Percentiles rank a stretch among this genome's conserved stretches.
phyloP scores from a whole-genome alignment of 2,329 filamentous ascomycete genomes.

The Trichophyton simii region DNA sequence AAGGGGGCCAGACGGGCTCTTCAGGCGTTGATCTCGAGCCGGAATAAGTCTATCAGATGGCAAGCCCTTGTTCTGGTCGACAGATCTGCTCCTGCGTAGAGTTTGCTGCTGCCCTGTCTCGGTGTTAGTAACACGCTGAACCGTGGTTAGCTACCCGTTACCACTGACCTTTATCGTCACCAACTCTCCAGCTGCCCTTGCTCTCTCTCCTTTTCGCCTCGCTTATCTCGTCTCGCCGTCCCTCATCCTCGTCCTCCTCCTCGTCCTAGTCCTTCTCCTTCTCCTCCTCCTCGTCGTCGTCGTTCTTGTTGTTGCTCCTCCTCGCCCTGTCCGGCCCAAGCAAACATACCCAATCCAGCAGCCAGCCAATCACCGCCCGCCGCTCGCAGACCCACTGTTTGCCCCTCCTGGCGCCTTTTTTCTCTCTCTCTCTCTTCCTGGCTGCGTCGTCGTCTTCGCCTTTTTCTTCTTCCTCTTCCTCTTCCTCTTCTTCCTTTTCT shows the following conservation, averaged over 20 bases:
- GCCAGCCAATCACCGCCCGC: neutral
- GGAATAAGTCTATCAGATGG: too few relatives aligned
- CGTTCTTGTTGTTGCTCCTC: neutral
- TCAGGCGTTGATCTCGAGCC: neutral
- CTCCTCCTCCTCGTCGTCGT: neutral
- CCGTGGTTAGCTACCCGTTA: too few relatives aligned
- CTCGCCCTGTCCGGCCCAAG: constrained; percentile 27
- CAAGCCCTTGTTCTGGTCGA: neutral
- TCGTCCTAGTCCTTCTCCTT: neutral
- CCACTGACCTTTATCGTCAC: neutral
- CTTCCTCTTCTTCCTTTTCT: constrained; percentile 21
- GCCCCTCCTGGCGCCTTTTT: constrained; percentile 13
- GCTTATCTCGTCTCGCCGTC: neutral
- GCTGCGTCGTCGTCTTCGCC: neutral
- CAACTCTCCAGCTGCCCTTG: neutral
- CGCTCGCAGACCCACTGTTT: neutral
- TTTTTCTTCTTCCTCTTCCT: constrained; percentile 17
- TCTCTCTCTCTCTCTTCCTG: neutral
- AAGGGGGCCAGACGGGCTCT: neutral
- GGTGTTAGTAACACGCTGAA: too few relatives aligned
- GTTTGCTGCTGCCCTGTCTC: neutral
- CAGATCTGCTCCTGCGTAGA: neutral
- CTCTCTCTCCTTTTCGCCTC: neutral
- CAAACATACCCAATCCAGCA: constrained; percentile 11
- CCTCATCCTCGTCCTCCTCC: neutral